Percentiles rank a stretch among this genome's conserved stretches.
Evolutionary conservation across 2,329 filamentous ascomycete genomes (phyloP).

Genomic region (Microdochium paspali): DNA sequence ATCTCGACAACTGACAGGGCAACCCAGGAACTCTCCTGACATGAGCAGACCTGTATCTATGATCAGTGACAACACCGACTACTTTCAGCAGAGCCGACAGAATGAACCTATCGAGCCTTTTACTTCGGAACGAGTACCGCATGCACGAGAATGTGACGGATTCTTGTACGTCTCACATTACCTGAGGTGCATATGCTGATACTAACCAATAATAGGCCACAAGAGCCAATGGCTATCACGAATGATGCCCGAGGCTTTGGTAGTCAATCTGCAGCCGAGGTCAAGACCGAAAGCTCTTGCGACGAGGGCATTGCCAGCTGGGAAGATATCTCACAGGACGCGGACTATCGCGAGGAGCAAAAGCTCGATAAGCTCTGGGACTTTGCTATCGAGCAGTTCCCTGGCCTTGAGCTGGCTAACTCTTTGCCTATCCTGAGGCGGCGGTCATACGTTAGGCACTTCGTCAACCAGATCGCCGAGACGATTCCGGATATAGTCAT

Average conservation of each 20-base stretch:
- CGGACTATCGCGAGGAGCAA: neutral
- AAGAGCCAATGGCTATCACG: too few species aligned
- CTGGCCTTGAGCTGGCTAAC: neutral
- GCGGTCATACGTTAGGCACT: neutral
- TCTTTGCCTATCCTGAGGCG: neutral
- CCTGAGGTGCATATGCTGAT: too few species aligned
- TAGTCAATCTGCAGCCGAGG: neutral
- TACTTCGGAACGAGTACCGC: neutral
- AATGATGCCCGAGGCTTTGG: too few species aligned
- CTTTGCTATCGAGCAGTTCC: neutral
- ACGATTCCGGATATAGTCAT: neutral
- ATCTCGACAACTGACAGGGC: neutral
- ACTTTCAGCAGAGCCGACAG: neutral
- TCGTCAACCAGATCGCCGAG: neutral
- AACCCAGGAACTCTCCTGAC: neutral
- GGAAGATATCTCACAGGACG: neutral
- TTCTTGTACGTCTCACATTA: too few species aligned
- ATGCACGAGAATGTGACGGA: too few species aligned
- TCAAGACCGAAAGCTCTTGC: neutral
- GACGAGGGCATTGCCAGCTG: neutral
- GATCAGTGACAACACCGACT: neutral
- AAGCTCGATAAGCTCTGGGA: neutral
- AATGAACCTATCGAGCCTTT: neutral
- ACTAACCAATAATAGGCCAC: too few species aligned
- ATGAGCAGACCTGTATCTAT: neutral